These are phyloP conservation scores for Aureobasidium sp. DNA, from an alignment of 2,329 filamentous ascomycete genomes.

Conservation along the genomic window DNA sequence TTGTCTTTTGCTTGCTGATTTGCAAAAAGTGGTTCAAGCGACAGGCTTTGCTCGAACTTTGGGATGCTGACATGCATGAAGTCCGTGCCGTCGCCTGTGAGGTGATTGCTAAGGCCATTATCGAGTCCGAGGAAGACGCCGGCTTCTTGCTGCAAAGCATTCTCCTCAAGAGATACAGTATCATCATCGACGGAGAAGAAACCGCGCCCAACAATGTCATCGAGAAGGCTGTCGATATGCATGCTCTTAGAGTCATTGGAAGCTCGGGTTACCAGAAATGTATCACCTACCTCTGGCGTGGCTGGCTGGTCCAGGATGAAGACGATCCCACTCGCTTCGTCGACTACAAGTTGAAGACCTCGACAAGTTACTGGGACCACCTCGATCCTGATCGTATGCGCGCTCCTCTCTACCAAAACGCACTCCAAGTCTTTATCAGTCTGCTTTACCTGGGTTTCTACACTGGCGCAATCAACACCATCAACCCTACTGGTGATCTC, in stretches of 20 bases:
- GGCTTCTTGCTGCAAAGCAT: conserved; percentile 72
- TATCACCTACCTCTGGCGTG: conserved; percentile 84
- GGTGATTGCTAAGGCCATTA: conserved; percentile 79
- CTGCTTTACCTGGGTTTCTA: conserved; percentile 78
- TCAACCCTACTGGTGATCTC: conserved; percentile 77
- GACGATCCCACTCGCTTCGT: conserved; percentile 84
- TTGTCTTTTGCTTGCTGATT: conserved; percentile 77
- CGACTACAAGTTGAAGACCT: conserved; percentile 75
- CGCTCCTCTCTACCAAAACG: conserved; percentile 86
- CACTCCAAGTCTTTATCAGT: conserved; percentile 77
- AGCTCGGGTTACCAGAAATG: conserved; percentile 95
- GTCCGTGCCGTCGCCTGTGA: conserved; percentile 78
- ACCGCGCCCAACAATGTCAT: conserved; percentile 79
- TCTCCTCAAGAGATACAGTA: conserved; percentile 82
- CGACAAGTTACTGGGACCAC: conserved; percentile 70
- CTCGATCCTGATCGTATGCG: conserved; percentile 93
- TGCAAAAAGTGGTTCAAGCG: conserved; percentile 69
- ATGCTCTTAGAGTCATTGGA: conserved; percentile 81
- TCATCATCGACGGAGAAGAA: conserved; percentile 63
- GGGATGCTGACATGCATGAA: conserved; percentile 81
- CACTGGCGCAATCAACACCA: conserved; percentile 86
- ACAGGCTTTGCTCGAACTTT: conserved; percentile 75
- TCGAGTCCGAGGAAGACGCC: conserved; percentile 76
- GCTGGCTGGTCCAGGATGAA: conserved; percentile 95
- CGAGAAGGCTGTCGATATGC: conserved; percentile 87